These are phyloP conservation scores for Scleroderma bovista DNA, from an alignment of 768 basidiomycete species.

Conservation along the genomic window DNA sequence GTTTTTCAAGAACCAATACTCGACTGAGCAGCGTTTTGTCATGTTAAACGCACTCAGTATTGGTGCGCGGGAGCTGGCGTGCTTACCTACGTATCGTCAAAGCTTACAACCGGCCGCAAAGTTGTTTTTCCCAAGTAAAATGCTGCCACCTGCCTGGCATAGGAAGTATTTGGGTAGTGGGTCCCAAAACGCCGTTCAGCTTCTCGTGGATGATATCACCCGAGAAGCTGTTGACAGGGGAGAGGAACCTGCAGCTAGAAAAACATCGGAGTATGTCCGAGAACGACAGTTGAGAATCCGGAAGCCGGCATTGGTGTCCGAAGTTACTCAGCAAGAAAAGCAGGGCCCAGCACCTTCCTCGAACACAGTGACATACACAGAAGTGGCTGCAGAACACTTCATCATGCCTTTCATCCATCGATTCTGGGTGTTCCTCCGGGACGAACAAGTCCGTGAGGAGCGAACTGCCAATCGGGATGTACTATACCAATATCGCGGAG, in stretches of 20 bases:
- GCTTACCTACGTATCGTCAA: slow-evolving; percentile 31
- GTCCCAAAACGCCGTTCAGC: slow-evolving; percentile 41
- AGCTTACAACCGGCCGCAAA: slow-evolving; percentile 26
- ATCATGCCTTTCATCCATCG: slow-evolving; percentile 84
- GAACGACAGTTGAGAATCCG: slow-evolving; percentile 71
- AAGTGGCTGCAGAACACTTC: slow-evolving; percentile 83
- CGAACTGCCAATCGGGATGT: slow-evolving; percentile 54
- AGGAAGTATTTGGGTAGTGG: slow-evolving; percentile 49
- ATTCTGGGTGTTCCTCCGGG: slow-evolving; percentile 93
- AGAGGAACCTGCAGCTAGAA: slow-evolving; percentile 47
- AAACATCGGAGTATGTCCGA: slow-evolving; percentile 57
- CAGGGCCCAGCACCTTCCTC: slow-evolving; percentile 12
- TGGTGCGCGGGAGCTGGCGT: slow-evolving; percentile 84
- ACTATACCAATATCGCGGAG: slow-evolving; percentile 57
- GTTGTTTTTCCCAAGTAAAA: slow-evolving; percentile 75
- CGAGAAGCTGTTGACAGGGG: slow-evolving; percentile 57
- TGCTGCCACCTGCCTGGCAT: slow-evolving; percentile 68
- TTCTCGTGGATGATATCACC: slow-evolving; percentile 59
- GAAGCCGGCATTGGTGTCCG: slow-evolving; percentile 41
- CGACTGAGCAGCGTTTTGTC: slow-evolving; percentile 74
- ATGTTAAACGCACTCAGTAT: slow-evolving; percentile 80
- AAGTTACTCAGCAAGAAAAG: slow-evolving; percentile 27
- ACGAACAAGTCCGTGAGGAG: slow-evolving; percentile 72
- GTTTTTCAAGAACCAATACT: slow-evolving; percentile 93
- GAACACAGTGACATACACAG: slow-evolving; percentile 42